Percentiles rank a stretch among this genome's conserved stretches.
Evolutionary conservation across 139 green algal species (phyloP).

Genomic region (Micractinium sp.): DNA sequence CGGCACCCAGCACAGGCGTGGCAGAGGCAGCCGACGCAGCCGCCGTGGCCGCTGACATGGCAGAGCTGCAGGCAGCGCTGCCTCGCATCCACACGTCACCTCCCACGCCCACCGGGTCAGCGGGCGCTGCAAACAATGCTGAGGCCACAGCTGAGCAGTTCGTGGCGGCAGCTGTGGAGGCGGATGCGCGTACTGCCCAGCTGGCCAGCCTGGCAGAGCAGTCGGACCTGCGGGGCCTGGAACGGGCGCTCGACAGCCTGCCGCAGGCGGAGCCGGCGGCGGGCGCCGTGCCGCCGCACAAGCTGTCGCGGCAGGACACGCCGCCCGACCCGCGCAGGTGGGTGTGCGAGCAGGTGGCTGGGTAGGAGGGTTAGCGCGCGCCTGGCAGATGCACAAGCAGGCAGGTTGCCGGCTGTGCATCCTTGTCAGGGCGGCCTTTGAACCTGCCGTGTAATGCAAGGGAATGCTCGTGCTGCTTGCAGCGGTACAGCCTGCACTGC

Average conservation of each 20-base stretch:
- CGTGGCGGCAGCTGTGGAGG: slow-evolving; percentile 24
- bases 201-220: slow-evolving; percentile 84
- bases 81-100: slow-evolving; percentile 27
- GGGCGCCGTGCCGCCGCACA: neutral
- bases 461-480: too few species aligned
- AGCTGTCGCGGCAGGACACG: slow-evolving; percentile 37
- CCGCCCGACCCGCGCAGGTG: slow-evolving; percentile 49
- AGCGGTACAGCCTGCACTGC: neutral
- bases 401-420: too few species aligned
- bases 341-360: neutral
- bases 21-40: slow-evolving; percentile 7
- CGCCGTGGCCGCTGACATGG: slow-evolving; percentile 16
- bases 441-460: too few species aligned
- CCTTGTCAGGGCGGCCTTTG: too few species aligned
- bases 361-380: neutral
- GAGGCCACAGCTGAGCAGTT: slow-evolving; percentile 18
- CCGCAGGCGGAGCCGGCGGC: slow-evolving; percentile 12
- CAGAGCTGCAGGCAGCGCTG: slow-evolving; percentile 24
- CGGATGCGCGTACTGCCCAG: slow-evolving; percentile 63
- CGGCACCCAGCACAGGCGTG: neutral
- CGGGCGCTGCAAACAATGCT: neutral
- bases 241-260: slow-evolving; percentile 65
- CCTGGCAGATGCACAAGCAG: neutral
- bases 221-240: slow-evolving; percentile 68
- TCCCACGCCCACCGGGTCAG: neutral